Evolutionary conservation across 2,329 filamentous ascomycete genomes (phyloP), one percentile per base, ranked within the genome.

Genomic region (Fusarium sterilihyphosum): DNA sequence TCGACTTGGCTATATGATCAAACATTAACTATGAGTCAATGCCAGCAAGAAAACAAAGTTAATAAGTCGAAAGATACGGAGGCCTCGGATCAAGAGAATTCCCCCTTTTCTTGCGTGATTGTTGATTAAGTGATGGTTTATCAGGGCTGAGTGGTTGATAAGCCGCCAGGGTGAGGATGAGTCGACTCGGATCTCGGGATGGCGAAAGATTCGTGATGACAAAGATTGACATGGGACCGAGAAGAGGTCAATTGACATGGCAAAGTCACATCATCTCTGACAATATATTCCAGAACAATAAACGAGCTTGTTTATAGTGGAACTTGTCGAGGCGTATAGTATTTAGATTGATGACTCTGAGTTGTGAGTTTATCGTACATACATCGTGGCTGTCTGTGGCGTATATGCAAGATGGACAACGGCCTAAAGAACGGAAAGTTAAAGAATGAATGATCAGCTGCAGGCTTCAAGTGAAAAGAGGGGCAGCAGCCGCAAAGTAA

Each of bases 121-220:
- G 41, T 43, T 58, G 41, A 66, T 62, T 29, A n/a, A 58, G 41
- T 64, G 44, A 43, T 41, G 47, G 33, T 44, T 61, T 56, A n/a
- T 61, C 40, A 54, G 63, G 40, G 46, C 33, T 49, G 52, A 64
- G 49, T 67, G 49, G 49, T 58, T 56, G 52, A 69, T 58, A 57
- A 71, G 63, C 61, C 41, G 46, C 56, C 52, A 59, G 47, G 47
- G 46, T 35, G 41, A 71, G 38, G 41, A 49, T 60, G 38, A 63
- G 44, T 73, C 66, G 57, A 62, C 40, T 52, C 74, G 71, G 71
- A 65, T 67, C 46, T 78, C 65, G 71, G 76, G 66, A 76, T 70
- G 71, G 73, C 52, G 63, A 65, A 50, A 62, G 31, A 61, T 33
- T 49, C 8, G 22, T 73, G 70, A 64, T 69, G 59, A 35, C 63